Base-by-base conservation (phyloP, 768 basidiomycete genomes). In the Galerina sulciceps region DNA sequence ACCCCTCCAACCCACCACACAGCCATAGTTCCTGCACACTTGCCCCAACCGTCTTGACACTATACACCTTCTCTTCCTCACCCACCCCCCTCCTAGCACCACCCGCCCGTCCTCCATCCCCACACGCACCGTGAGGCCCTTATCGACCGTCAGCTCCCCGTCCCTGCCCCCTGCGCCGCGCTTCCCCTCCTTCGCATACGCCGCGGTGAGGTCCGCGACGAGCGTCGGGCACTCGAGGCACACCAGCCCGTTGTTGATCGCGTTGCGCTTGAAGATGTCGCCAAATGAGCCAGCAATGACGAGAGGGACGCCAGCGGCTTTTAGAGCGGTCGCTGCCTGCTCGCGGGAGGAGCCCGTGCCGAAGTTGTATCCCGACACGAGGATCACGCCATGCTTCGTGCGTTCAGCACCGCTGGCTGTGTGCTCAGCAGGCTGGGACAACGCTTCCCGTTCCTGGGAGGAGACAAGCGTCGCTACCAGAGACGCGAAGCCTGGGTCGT, bases 1-100 rank as follows among this genome's bases (percentile, higher is more conserved):
- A 97, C 1, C 94, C 94, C 67, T 99, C 96, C 56, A 99, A 73
- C 6, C 96, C 95, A 8, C 93, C 95, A 63, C 93, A 96, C 13
- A 96, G 81, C 97, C 97, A 99, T 42, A 99, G 78, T 75, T 99
- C 96, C 77, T 99, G 97, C 47, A 99, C 96, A 70, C 95, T 97
- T 44, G 86, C 79, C 10, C 97, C 97, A 6, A 99, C 89, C 10
- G 89, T 85, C 37, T 90, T 85, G 14, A 94, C 83, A 15, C 67
- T 62, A 69, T 96, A 91, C 61, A 75, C 80, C 69, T 81, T 84
- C 65, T 72, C 69, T 20, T 81, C 76, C 10, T 79, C 82, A n/a
- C 71, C 71, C 4, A 65, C 31, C 64, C 69, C 15, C 74, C 75
- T 63, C 52, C 70, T 50, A 97, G 82, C 18, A 79, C 75, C 10